Base-by-base conservation (phyloP, 176 grass and related monocot genomes). In the Cenchrus purpureus region DNA sequence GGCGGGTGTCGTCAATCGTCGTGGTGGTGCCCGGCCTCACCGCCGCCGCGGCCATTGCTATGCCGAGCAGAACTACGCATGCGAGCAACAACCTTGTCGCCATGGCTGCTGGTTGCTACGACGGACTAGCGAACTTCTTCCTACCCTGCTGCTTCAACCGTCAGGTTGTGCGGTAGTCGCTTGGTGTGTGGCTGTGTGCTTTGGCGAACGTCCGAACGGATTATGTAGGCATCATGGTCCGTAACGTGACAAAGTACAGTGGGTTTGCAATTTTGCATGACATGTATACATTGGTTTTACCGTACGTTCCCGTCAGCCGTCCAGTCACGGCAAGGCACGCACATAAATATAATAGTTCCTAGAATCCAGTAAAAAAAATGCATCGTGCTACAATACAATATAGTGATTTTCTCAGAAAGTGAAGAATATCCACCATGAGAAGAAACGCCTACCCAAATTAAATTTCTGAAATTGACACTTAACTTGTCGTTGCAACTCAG, bases 21-120 rank as follows among this genome's bases (percentile, higher is more conserved):
- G 58, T 22, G 22, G 6, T 5, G 44, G 58, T 22, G 22, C 51
- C 49, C 60, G 82, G 17, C 69, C 76, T 80, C 43, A 52, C 68
- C 32, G 83, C 77, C 12, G 37, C 37, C 0, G 25, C 72, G 32
- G 83, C 37, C 78, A 82, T 58, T 44, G 83, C 49, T 4, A 86
- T 19, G 58, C 65, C 13, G 7, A 82, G 56, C 6, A 90, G 65
- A 64, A 82, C 73, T 57, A 90, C 14, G 79, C 79, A 90, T 50
- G 62, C 49, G 16, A 55, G 10, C 20, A 58, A 51, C 40, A 82
- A 28, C 66, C 13, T 82, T 73, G 56, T 58, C 19, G 83, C 79
- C 88, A 90, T 89, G 51, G 4, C 31, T 4, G 40, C 32, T 2
- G 8, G 54, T 83, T 54, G 53, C 14, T 83, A 44, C 32, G 9